Conservation (phyloP, 2,329 filamentous ascomycete species). For the Cladophialophora carrionii region DNA sequence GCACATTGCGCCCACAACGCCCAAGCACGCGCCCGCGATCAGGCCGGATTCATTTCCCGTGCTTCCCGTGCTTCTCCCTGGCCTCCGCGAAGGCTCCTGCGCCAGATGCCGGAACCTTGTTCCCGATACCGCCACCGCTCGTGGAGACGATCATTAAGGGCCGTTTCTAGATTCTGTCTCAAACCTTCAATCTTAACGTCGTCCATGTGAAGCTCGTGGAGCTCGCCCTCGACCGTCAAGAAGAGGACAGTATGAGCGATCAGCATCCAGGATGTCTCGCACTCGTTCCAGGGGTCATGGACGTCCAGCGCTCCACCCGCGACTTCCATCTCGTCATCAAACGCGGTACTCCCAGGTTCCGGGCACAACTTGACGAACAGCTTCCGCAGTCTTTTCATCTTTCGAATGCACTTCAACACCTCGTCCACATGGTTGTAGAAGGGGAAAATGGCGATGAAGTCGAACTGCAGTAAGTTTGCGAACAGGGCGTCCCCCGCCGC, state of each 20-base stretch:
- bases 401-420: conserved; percentile 50
- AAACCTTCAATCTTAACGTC: conserved; percentile 35
- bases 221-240: conserved; percentile 26
- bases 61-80: not conserved
- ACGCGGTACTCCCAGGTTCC: conserved; percentile 42
- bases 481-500: conserved; percentile 47
- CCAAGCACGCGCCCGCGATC: not conserved
- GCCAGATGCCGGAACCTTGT: conserved; percentile 24
- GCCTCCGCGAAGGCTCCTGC: not conserved
- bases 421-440: conserved; percentile 62
- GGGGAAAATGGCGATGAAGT: conserved; percentile 70
- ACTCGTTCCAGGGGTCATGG: conserved; percentile 58
- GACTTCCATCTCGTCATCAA: conserved; percentile 46
- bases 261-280: conserved; percentile 55
- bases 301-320: conserved; percentile 45
- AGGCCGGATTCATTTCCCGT: conserved; percentile 1
- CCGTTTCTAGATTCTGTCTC: conserved; percentile 23
- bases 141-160: conserved; percentile 21
- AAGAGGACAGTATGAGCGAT: conserved; percentile 46
- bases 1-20: too few relatives aligned
- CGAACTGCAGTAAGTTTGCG: conserved; percentile 49
- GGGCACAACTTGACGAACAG: conserved; percentile 61
- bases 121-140: conserved; percentile 32
- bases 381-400: conserved; percentile 56
- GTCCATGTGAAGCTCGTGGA: conserved; percentile 31